Evolutionary conservation across 2,329 filamentous ascomycete species (phyloP), one percentile per base, ranked within the genome.

Genomic region (Fusarium phyllophilum): DNA sequence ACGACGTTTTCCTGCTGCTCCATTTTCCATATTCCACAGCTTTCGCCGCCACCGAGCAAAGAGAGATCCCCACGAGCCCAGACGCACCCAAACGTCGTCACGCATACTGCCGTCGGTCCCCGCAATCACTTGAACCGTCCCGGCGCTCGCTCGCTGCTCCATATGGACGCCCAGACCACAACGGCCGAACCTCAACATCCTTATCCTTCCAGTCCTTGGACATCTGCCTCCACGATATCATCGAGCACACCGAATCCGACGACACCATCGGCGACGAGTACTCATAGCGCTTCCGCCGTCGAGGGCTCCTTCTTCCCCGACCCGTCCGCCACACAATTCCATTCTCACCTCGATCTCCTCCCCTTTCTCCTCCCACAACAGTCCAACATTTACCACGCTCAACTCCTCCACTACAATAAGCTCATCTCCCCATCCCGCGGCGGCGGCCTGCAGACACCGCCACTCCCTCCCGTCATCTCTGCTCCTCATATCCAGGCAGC

Each of bases 321-420:
- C 68, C 72, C 77, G 72, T 74, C 76, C 70, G 69, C 77, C 65
- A 62, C 80, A 48, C 81, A 81, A 51, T 80, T 82, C 62, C 81
- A 85, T 57, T 79, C 84, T 70, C 84, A 85, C 69, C 77, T 89
- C 77, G 87, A 90, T 72, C 83, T 89, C 67, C 83, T 89, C 34
- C 89, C 89, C 41, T 85, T 89, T 72, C 83, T 90, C 75, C 84
- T 90, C 66, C 89, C 89, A 22, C 89, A 90, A 71, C 89, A 91
- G 73, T 84, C 87, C 39, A 88, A 86, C 46, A 83, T 88, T 72
- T 89, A 90, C 81, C 88, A 91, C 78, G 88, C 88, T 61, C 89
- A 90, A 81, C 86, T 92, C 63, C 85, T 89, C 58, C 87, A 91
- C 75, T 92, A 92, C 85, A 92, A 91, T 81, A 89, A 88, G 78